phyloP scores from a whole-genome alignment of 148 eudicot species.

The Amaranthus hypochondriacus region DNA sequence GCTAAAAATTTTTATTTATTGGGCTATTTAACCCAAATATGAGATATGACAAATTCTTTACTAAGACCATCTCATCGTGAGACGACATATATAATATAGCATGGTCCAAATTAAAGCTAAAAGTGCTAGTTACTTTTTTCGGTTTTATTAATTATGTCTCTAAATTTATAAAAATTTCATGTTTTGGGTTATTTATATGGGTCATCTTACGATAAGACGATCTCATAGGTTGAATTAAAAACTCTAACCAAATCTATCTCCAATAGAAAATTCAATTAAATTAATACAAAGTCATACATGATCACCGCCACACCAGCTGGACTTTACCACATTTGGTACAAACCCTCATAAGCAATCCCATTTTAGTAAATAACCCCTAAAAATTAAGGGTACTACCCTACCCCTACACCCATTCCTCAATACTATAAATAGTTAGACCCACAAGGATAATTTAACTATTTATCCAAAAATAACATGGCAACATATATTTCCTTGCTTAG shows the following conservation, averaged over 20 bases:
- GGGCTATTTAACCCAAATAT: no score
- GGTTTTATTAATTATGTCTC: no score
- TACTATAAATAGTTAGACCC: slow-evolving; percentile 17
- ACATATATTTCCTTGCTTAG: slow-evolving; percentile 26
- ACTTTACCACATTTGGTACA: neutral
- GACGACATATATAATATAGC: no score
- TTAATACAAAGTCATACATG: slow-evolving; percentile 3
- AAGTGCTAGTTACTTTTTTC: no score
- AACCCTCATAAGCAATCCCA: neutral
- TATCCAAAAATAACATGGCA: slow-evolving; percentile 11
- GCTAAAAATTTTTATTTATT: no score
- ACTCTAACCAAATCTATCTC: neutral
- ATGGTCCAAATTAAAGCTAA: no score
- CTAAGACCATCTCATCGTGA: no score
- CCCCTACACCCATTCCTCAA: neutral
- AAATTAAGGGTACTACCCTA: slow-evolving; percentile 1
- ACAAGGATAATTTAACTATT: neutral
- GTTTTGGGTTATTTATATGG: no score
- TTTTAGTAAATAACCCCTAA: slow-evolving; percentile 17
- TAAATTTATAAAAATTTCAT: no score
- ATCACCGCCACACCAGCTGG: slow-evolving; percentile 8
- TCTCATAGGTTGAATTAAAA: neutral
- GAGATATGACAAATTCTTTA: no score
- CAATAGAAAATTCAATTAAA: neutral
- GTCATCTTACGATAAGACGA: no score